Conservation (phyloP, 2,329 filamentous ascomycete genomes). For the Amylocarpus encephaloides region DNA sequence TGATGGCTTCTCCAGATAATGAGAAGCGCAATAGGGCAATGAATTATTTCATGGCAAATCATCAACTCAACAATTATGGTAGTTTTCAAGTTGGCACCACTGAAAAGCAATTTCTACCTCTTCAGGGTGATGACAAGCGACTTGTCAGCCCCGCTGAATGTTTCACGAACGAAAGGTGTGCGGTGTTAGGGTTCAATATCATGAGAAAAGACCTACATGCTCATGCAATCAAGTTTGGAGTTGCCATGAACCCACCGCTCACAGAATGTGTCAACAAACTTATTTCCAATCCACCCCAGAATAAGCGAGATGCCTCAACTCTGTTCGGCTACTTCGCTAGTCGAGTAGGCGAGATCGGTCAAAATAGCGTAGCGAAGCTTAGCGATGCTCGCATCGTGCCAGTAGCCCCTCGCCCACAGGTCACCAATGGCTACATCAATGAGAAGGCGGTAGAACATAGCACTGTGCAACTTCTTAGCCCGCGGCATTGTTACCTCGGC, state of each 20-base stretch:
- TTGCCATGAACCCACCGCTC: constrained; percentile 75
- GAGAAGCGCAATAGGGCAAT: constrained; percentile 62
- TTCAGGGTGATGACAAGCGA: constrained; percentile 58
- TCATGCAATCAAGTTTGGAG: constrained; percentile 80
- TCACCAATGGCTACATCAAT: constrained; percentile 22
- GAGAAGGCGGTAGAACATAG: constrained; percentile 36
- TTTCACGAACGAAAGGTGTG: constrained; percentile 72
- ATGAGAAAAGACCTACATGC: constrained; percentile 68
- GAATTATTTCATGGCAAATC: constrained; percentile 75
- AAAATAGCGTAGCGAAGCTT: constrained; percentile 53
- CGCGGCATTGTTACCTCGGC: constrained; percentile 75
- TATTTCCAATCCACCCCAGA: constrained; percentile 63
- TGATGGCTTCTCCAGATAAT: constrained; percentile 61
- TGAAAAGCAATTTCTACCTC: constrained; percentile 60
- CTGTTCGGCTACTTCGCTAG: constrained; percentile 81
- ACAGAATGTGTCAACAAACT: constrained; percentile 68
- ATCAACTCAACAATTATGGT: constrained; percentile 70
- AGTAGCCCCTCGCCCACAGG: constrained; percentile 38
- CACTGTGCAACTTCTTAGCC: constrained; percentile 52
- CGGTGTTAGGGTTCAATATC: constrained; percentile 74
- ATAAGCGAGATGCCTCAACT: constrained; percentile 56
- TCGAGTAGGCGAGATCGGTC: constrained; percentile 66
- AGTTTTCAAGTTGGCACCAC: constrained; percentile 52
- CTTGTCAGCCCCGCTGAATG: constrained; percentile 70
- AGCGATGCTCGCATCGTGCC: constrained; percentile 67